Evolutionary conservation across 345 rosid species (phyloP), one percentile per base, ranked within the genome.

Genomic region (Euphorbia lathyris): DNA sequence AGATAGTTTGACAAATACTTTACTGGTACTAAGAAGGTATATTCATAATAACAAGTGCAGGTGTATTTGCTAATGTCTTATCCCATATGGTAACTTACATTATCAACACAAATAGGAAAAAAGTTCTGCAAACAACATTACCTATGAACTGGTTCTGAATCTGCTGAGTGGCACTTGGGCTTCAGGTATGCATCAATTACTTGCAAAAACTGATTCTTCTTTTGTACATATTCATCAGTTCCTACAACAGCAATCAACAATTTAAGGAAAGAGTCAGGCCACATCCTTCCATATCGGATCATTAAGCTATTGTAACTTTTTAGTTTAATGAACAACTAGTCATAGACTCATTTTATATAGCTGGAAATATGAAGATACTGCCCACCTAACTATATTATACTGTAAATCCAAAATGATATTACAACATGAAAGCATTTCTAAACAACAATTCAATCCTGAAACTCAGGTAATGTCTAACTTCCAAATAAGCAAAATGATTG

Each of bases 131-230:
- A 68, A 68, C 25, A 25, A 26, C 51, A 58, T 81, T 74, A 94
- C 98, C 89, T 77, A 70, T 76, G 72, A 69, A 87, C 90, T 48
- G 63, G 79, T 68, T 79, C 86, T 29, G 99, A 90, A 77, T 88
- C 90, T 66, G 92, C 93, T 34, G 78, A 70, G 83, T 90, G 89
- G 76, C 97, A 87, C 79, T 87, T 90, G 43, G 97, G 97, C 68
- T 84, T 87, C 82, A 79, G 73, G 78, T 92, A 95, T 27, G 99
- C 99, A 72, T 86, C 81, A 48, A 92, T 85, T 73, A 90, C 97
- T 84, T 75, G 84, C 72, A 80, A 77, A 68, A 85, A 81, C 63
- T 69, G 79, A 58, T 85, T 79, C 77, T 72, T 75, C 36, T 67
- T 71, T 66, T 79, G 80, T 42, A 66, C 61, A 68, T 76, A 75